Conservation (phyloP, 495 filamentous ascomycete genomes). For the Penicillium longicatenatum region DNA sequence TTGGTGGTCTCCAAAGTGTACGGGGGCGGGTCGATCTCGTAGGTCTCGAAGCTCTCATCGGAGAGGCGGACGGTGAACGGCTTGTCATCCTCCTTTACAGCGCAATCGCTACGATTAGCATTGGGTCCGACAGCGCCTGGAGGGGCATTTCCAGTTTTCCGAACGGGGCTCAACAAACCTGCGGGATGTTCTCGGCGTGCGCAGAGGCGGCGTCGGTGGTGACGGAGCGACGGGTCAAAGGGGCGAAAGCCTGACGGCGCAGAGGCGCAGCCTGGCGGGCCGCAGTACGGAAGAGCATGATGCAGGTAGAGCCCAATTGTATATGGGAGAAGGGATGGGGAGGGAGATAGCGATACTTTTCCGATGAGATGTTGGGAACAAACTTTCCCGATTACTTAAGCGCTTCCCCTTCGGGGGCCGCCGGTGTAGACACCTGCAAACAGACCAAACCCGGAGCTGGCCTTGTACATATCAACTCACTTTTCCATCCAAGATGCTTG, state of each 20-base stretch:
- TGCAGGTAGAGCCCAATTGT: conserved; percentile 38
- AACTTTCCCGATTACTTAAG: conserved; percentile 46
- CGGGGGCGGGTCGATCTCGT: conserved; percentile 92
- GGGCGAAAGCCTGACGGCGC: conserved; percentile 54
- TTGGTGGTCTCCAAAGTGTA: conserved; percentile 93
- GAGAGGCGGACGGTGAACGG: conserved; percentile 89
- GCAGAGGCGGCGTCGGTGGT: conserved; percentile 93
- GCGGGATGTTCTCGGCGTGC: conserved; percentile 76
- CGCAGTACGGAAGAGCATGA: conserved; percentile 50
- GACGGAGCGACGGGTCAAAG: conserved; percentile 69
- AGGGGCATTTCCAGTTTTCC: conserved; percentile 40
- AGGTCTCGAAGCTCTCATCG: conserved; percentile 98
- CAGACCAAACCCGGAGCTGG: conserved; percentile 27
- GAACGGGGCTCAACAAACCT: conserved; percentile 62
- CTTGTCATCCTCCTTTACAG: conserved; percentile 84
- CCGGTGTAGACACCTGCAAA: conserved; percentile 42
- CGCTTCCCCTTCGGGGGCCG: conserved; percentile 34
- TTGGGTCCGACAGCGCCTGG: conserved; percentile 8
- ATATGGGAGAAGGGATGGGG: conserved; percentile 24
- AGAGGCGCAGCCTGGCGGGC: conserved; percentile 53
- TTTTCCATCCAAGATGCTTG: not conserved
- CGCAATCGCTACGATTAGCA: conserved; percentile 29
- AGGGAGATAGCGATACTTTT: conserved; percentile 30
- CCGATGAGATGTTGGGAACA: conserved; percentile 45
- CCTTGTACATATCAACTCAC: not conserved